Base-by-base conservation (phyloP, 139 green algal genomes). In the Edaphochlamys debaryana region DNA sequence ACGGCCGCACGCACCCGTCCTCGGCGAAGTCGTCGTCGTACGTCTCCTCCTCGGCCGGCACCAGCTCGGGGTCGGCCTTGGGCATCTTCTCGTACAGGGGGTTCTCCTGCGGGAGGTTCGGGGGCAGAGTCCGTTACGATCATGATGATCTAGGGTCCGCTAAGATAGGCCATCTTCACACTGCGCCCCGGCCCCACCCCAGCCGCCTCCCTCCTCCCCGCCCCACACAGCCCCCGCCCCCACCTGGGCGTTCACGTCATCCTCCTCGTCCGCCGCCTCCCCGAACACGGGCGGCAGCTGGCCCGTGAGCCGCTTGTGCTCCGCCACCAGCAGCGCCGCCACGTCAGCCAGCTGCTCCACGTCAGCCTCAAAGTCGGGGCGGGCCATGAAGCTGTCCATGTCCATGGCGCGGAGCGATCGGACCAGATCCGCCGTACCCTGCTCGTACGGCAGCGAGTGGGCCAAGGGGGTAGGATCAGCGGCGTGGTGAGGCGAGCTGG, bases 281-380 rank as follows among this genome's bases (percentile, higher is more conserved):
- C 8, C 17, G 38, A 63, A 79, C 56, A 71, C 68, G 15, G 79
- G n/a, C 34, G 3, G 0, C 23, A 29, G 54, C 6, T 36, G n/a
- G 54, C 67, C 75, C 34, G 38, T 84, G 42, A 88, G 84, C 0
- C 84, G 69, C 40, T 77, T 71, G 63, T 85, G 76, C 69, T 88
- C 84, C 13, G 68, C 84, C 6, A 75, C 67, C 45, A 85, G 62
- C 60, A 83, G 69, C n/a, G 36, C 48, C 4, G 32, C n/a, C 45
- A 85, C 77, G 9, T 80, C 77, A 13, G 69, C 69, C 58, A 88
- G 60, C 76, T 81, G 42, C 67, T 85, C 84, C 60, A 88, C 69
- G 50, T 88, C 73, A 27, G 78, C 82, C 82, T 87, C 82, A 62
- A 87, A 52, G 32, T 72, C 48, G 2, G 82, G 69, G 19, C 62